Percentiles rank a stretch among this genome's conserved stretches.
These are phyloP conservation scores for Boletus vinaceobasis DNA, from an alignment of 768 basidiomycete genomes.

Conservation along the genomic window DNA sequence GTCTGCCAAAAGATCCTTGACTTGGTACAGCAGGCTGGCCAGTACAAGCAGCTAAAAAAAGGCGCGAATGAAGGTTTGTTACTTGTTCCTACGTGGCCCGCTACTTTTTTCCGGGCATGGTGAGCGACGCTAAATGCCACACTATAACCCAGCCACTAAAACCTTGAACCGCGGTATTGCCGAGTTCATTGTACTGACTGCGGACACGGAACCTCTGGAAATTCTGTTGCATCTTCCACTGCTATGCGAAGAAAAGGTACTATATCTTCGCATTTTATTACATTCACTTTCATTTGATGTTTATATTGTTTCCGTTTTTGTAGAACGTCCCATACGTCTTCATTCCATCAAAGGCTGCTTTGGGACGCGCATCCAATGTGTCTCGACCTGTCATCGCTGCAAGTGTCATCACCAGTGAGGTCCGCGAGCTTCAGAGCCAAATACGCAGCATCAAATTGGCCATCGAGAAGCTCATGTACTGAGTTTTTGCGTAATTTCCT, in stretches of 20 bases:
- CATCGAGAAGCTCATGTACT: slow-evolving; percentile 67
- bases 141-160: slow-evolving; percentile 72
- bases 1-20: slow-evolving; percentile 73
- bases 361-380: slow-evolving; percentile 95
- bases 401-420: slow-evolving; percentile 95
- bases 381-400: slow-evolving; percentile 93
- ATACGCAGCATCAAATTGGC: slow-evolving; percentile 81
- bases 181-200: slow-evolving; percentile 95
- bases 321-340: slow-evolving; percentile 97
- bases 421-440: slow-evolving; percentile 84
- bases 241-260: slow-evolving; percentile 95
- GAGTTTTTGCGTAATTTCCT: slow-evolving; percentile 4
- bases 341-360: slow-evolving; percentile 89
- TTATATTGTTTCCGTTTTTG: background rate
- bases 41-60: slow-evolving; percentile 98
- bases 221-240: slow-evolving; percentile 96
- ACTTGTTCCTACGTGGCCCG: background rate
- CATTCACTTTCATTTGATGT: background rate
- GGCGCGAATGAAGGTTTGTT: slow-evolving; percentile 92
- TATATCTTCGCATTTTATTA: slow-evolving; percentile 7
- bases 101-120: background rate
- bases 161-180: slow-evolving; percentile 97
- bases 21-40: slow-evolving; percentile 90
- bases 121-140: slow-evolving; percentile 6
- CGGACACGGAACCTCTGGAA: slow-evolving; percentile 96